Evolutionary conservation across 164 flowering plant species (phyloP).

Genomic region (Kingdonia uniflora): DNA sequence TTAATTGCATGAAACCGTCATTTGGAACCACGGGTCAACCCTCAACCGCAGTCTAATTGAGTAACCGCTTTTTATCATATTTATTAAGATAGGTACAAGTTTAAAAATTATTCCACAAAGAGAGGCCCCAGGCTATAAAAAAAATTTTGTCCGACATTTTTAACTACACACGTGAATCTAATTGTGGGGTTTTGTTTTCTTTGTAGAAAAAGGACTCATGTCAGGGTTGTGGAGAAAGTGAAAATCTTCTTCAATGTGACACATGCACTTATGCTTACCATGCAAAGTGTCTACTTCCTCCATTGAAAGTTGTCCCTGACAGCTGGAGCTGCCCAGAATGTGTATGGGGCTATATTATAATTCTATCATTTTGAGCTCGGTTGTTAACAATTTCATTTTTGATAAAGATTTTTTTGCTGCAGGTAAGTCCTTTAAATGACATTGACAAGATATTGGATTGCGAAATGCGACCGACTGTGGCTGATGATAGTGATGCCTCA

Average conservation of each 20-base stretch:
- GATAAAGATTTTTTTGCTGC: conserved; percentile 17
- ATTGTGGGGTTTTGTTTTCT: background rate
- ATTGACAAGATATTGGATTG: conserved; percentile 94
- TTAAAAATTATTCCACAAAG: no score
- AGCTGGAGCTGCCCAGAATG: conserved; percentile 98
- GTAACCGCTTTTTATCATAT: no score
- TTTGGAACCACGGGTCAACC: no score
- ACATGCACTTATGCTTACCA: conserved; percentile 87
- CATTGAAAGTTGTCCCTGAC: conserved; percentile 51
- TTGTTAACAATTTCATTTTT: conserved; percentile 1
- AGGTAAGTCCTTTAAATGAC: conserved; percentile 88
- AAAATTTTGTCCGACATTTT: no score
- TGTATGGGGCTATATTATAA: conserved; percentile 39
- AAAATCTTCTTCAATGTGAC: conserved; percentile 51
- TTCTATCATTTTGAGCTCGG: background rate
- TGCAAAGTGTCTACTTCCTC: conserved; percentile 75
- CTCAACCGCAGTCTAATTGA: no score
- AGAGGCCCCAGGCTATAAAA: no score
- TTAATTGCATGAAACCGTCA: no score
- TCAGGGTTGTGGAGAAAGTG: conserved; percentile 74
- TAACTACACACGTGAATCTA: no score
- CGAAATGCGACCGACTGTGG: conserved; percentile 85
- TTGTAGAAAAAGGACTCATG: conserved; percentile 70
- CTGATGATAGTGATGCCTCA: conserved; percentile 63
- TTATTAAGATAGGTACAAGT: no score